Conservation (phyloP, 345 rosid species). For the Brassica rapa region DNA sequence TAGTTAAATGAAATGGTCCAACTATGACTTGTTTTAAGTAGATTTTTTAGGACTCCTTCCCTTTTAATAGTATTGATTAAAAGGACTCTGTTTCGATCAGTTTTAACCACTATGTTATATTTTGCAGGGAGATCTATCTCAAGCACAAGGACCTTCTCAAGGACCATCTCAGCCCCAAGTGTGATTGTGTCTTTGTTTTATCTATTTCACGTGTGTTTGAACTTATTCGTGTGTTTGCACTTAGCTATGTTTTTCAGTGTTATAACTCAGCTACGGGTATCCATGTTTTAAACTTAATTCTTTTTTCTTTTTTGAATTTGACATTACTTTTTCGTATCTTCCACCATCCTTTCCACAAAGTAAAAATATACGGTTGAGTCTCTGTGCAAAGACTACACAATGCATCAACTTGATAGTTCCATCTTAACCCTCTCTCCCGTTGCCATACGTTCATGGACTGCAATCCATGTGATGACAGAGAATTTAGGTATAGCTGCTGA, state of each 20-base stretch:
- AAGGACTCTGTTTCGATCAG: not conserved
- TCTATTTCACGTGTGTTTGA: too few relatives aligned
- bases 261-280: too few relatives aligned
- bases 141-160: not conserved
- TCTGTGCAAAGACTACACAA: not conserved
- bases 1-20: too few relatives aligned
- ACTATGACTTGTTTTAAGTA: too few relatives aligned
- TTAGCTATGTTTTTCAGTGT: too few relatives aligned
- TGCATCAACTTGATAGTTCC: not conserved
- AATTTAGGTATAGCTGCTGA: not conserved
- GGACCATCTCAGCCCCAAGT: not conserved
- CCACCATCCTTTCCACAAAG: too few relatives aligned
- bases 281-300: not conserved
- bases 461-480: too few relatives aligned
- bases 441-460: not conserved
- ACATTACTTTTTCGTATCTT: not conserved
- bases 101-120: not conserved
- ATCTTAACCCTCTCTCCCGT: not conserved
- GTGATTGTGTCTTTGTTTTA: too few relatives aligned
- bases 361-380: not conserved
- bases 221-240: too few relatives aligned
- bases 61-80: not conserved
- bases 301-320: not conserved
- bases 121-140: not conserved
- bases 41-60: too few relatives aligned